A percentile compares a stretch with the other conserved stretches of the same genome.
These are phyloP conservation scores for Quercus gilva DNA, from an alignment of 306 rosid genomes.

Conservation along the genomic window DNA sequence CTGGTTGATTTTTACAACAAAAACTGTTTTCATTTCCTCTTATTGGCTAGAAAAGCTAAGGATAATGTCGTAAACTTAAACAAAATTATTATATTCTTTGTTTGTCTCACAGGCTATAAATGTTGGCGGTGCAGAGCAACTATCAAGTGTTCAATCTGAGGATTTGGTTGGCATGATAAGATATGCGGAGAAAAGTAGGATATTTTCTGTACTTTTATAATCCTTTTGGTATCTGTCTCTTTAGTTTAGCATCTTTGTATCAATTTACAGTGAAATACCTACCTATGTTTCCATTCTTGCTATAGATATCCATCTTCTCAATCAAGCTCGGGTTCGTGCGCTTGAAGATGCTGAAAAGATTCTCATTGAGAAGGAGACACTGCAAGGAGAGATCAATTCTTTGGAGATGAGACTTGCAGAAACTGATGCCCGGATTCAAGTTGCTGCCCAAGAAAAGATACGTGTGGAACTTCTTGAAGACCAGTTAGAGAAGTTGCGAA, in stretches of 20 bases:
- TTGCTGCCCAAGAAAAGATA: conserved; percentile 65
- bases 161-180: conserved; percentile 72
- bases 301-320: conserved; percentile 77
- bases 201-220: conserved; percentile 8
- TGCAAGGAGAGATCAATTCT: conserved; percentile 68
- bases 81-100: conserved; percentile 2
- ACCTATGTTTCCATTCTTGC: conserved; percentile 16
- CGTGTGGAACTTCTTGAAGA: conserved; percentile 64
- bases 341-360: conserved; percentile 75
- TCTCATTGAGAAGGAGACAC: conserved; percentile 66
- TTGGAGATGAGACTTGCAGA: conserved; percentile 76
- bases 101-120: conserved; percentile 44
- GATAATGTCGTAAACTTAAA: neutral
- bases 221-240: conserved; percentile 3
- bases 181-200: conserved; percentile 88
- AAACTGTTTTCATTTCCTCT: neutral
- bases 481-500: conserved; percentile 53
- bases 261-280: conserved; percentile 14
- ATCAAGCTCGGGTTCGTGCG: conserved; percentile 72
- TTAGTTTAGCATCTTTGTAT: conserved; percentile 11
- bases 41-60: neutral
- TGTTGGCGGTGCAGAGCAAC: conserved; percentile 38
- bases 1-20: neutral
- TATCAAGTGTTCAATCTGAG: conserved; percentile 50
- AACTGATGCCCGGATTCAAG: conserved; percentile 63